Evolutionary conservation across 305 asterid genomes (phyloP).

Genomic region (Stenogyne calaminthoides): DNA sequence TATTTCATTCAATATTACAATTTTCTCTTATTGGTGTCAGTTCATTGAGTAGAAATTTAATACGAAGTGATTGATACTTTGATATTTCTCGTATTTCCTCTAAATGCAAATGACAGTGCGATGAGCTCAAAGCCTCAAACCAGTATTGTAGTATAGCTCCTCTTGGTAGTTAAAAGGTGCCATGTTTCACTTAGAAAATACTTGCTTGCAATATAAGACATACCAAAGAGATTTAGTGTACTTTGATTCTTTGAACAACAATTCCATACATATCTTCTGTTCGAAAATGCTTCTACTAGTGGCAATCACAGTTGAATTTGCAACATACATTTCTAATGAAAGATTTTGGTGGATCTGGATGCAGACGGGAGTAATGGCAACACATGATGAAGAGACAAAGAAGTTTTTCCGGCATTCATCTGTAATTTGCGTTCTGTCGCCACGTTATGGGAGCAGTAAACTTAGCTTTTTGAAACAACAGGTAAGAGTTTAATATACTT

Average conservation of each 20-base stretch:
- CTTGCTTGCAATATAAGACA: constrained; percentile 1
- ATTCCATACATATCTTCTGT: constrained; percentile 3
- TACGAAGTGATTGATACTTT: neutral
- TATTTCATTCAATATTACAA: neutral
- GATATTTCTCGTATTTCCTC: neutral
- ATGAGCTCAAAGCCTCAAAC: constrained; percentile 20
- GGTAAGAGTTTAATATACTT: constrained; percentile 41
- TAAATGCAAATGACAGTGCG: neutral
- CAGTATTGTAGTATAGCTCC: neutral
- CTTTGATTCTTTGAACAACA: neutral
- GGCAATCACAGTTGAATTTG: constrained; percentile 18
- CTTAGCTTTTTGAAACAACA: constrained; percentile 83
- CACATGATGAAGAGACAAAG: constrained; percentile 91
- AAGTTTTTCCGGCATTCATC: constrained; percentile 86
- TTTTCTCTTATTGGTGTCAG: constrained; percentile 7
- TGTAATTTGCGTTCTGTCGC: constrained; percentile 81
- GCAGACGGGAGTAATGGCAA: constrained; percentile 88
- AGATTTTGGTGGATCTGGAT: constrained; percentile 40
- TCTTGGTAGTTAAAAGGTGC: constrained; percentile 14
- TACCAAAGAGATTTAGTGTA: constrained; percentile 3
- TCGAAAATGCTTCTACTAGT: constrained; percentile 17
- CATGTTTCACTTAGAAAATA: neutral
- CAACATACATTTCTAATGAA: constrained; percentile 15
- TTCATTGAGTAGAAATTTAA: neutral
- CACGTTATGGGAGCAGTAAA: constrained; percentile 91